A percentile compares a stretch with the other conserved stretches of the same genome.
These are phyloP conservation scores for Torulaspora pretoriensis DNA, from an alignment of 1,139 yeast species.

Conservation along the genomic window DNA sequence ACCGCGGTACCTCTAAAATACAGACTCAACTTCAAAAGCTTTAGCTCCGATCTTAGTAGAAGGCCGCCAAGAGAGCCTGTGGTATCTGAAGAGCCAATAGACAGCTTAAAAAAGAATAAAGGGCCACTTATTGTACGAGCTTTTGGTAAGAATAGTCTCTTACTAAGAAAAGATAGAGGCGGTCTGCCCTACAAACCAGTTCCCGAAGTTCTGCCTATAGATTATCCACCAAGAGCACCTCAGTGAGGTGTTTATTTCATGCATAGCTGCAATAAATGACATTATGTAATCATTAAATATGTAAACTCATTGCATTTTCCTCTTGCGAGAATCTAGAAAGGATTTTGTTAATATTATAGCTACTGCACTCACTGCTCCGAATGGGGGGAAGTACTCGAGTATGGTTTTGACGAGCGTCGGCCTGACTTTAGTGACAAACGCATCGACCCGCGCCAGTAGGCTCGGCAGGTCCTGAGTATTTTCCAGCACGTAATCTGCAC, in stretches of 20 bases:
- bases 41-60: constrained; percentile 27
- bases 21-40: constrained; percentile 27
- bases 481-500: constrained; percentile 65
- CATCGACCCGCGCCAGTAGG: constrained; percentile 47
- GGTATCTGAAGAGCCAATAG: constrained; percentile 19
- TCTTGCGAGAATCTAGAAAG: constrained; percentile 11
- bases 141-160: constrained; percentile 33
- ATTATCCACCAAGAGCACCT: constrained; percentile 30
- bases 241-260: constrained; percentile 1
- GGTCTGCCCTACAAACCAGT: constrained; percentile 35
- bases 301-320: constrained; percentile 11
- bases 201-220: constrained; percentile 32
- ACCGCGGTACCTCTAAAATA: constrained; percentile 26
- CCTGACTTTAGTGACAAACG: constrained; percentile 41
- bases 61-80: constrained; percentile 32
- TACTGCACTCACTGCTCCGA: constrained; percentile 57
- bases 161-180: constrained; percentile 36
- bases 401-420: constrained; percentile 44
- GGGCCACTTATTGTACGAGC: constrained; percentile 34
- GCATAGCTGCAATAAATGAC: constrained; percentile 5
- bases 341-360: constrained; percentile 28
- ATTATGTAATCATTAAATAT: constrained; percentile 3
- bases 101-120: constrained; percentile 14
- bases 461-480: constrained; percentile 54
- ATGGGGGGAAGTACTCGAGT: constrained; percentile 50